These are phyloP conservation scores for Talaromyces atroroseus DNA, from an alignment of 2,329 filamentous ascomycete genomes.

Conservation along the genomic window DNA sequence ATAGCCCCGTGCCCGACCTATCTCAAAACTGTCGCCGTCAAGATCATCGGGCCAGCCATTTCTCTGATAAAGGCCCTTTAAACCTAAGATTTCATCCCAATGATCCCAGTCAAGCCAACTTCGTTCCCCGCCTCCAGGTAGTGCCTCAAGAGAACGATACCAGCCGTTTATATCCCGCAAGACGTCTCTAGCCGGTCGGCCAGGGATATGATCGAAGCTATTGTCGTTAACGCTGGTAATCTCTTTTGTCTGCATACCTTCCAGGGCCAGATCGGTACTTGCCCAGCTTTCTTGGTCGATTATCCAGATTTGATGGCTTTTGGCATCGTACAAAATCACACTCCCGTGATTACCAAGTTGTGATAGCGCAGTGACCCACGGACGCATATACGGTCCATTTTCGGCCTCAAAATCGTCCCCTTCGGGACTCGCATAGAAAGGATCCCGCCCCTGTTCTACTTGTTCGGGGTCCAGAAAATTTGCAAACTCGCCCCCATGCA, in stretches of 20 bases:
- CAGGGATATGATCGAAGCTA: neutral
- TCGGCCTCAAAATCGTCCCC: neutral
- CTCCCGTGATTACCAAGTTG: neutral
- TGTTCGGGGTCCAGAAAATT: neutral
- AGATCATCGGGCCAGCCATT: slow-evolving; percentile 19
- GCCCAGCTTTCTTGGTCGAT: neutral
- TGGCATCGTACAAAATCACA: neutral
- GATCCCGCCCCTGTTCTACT: neutral
- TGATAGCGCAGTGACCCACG: neutral
- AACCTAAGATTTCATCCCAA: neutral
- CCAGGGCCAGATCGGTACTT: neutral
- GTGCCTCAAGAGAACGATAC: neutral
- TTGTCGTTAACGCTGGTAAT: neutral
- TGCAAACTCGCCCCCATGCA: neutral
- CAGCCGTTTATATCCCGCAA: neutral
- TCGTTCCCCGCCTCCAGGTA: neutral
- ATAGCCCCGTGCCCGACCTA: slow-evolving; percentile 12
- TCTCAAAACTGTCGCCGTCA: slow-evolving; percentile 16
- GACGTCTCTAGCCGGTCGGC: neutral
- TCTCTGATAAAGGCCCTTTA: slow-evolving; percentile 9
- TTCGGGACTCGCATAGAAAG: neutral
- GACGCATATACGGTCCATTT: neutral
- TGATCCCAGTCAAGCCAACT: neutral
- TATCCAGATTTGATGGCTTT: neutral
- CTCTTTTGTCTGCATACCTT: neutral